A percentile compares a stretch with the other conserved stretches of the same genome.
Conservation (phyloP, 352 stramenopile species). For the Aphanomyces invadans region DNA sequence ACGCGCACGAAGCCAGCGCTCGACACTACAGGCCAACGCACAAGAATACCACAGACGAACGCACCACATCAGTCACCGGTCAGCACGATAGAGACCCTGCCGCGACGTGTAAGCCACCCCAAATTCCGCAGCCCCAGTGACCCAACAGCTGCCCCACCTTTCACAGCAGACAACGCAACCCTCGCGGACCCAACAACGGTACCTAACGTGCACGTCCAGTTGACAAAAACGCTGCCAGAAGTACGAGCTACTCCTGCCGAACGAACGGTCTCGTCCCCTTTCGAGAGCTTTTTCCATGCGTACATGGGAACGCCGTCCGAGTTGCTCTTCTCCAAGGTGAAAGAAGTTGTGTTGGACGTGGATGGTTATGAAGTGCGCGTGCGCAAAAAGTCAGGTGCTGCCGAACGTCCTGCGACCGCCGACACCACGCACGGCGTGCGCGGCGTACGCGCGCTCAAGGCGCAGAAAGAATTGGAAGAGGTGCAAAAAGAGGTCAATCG, state of each 20-base stretch:
- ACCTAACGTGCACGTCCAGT: no score
- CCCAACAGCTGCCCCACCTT: not conserved
- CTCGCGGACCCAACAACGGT: no score
- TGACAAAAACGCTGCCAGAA: no score
- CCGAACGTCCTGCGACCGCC: not conserved
- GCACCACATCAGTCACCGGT: no score
- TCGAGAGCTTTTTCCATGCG: not conserved
- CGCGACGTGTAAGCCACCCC: not conserved
- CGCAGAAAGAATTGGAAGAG: not conserved
- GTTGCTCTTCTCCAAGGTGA: not conserved
- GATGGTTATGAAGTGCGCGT: conserved; percentile 10
- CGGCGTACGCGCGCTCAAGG: not conserved
- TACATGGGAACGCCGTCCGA: not conserved
- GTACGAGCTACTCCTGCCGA: no score
- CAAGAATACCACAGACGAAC: no score
- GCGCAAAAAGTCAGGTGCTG: not conserved
- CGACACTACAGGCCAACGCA: no score
- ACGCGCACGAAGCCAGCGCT: no score
- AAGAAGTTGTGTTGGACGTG: conserved; percentile 13
- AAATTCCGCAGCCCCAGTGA: not conserved
- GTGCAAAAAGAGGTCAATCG: not conserved
- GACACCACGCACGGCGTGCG: not conserved
- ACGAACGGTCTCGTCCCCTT: no score
- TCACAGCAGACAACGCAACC: no score
- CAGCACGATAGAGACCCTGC: no score